Percentiles rank a stretch among this genome's conserved stretches.
Evolutionary conservation across 1,139 yeast species (phyloP).

Genomic region (Candida sanyaensis): DNA sequence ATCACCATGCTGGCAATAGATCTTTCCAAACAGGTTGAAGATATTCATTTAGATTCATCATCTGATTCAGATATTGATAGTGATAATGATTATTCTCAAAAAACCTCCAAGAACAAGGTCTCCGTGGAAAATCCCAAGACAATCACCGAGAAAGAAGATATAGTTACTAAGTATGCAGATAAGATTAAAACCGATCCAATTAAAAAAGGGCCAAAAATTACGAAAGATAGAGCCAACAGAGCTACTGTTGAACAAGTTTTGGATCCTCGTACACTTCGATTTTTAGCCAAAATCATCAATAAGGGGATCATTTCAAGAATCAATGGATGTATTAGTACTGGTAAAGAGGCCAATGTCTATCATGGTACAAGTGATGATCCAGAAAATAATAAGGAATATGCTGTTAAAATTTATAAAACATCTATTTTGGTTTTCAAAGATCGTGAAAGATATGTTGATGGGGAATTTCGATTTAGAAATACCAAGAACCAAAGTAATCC

Average conservation of each 20-base stretch:
- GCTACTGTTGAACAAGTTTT: slow-evolving; percentile 97
- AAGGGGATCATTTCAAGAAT: slow-evolving; percentile 82
- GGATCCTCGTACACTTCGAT: slow-evolving; percentile 90
- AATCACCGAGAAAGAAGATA: slow-evolving; percentile 53
- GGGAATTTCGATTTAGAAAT: slow-evolving; percentile 90
- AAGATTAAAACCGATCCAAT: slow-evolving; percentile 65
- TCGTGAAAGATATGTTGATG: slow-evolving; percentile 93
- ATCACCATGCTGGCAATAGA: slow-evolving; percentile 3
- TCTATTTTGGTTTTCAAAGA: slow-evolving; percentile 95
- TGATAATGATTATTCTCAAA: slow-evolving; percentile 12
- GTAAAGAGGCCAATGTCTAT: slow-evolving; percentile 97
- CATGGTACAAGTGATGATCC: slow-evolving; percentile 80
- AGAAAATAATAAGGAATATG: slow-evolving; percentile 52
- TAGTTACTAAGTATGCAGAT: slow-evolving; percentile 61
- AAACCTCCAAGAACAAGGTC: background rate
- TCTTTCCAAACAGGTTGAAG: slow-evolving; percentile 4
- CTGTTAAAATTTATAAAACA: slow-evolving; percentile 94
- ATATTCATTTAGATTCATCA: slow-evolving; percentile 2
- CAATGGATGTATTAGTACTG: slow-evolving; percentile 94
- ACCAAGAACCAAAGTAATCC: slow-evolving; percentile 87
- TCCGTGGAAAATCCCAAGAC: slow-evolving; percentile 16
- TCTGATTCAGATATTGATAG: slow-evolving; percentile 16
- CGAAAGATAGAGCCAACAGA: slow-evolving; percentile 83
- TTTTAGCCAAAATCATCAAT: slow-evolving; percentile 77
- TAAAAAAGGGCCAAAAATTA: slow-evolving; percentile 56